Evolutionary conservation across 768 basidiomycete genomes (phyloP), one percentile per base, ranked within the genome.

Genomic region (Neoboletus brunneissimus): DNA sequence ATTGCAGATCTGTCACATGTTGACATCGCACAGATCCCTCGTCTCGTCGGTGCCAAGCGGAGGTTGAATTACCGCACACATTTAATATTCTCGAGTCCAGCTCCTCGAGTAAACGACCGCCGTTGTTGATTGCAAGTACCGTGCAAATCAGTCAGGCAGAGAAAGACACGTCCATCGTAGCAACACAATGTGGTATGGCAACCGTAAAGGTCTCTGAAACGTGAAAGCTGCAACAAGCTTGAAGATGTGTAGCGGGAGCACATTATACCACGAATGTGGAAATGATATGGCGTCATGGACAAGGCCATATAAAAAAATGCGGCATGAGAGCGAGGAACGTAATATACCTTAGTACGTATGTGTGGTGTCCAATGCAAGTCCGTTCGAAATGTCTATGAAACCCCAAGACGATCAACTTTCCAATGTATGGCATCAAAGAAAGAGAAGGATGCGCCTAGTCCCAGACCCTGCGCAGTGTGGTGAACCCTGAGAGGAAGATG

Each of bases 401-500:
- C 34, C 40, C 56, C 59, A 56, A 67, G 54, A 59, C 32, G 37
- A 38, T 47, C 55, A 37, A 52, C 20, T 48, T 22, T 54, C 42
- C 49, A 42, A 41, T 48, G 35, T 52, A 18, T 27, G 38, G 40
- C 40, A 37, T 37, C n/a, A 3, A 49, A 48, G 13, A 31, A 42
- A 51, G 52, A 22, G 23, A 56, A 32, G 35, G 45, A 15, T 16
- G 42, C 25, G 54, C 41, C 58, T 62, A 72, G 58, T 70, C 64
- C 64, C 59, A 62, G 54, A 62, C 62, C 56, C 70, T 66, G 56
- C 71, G 72, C 20, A 72, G 56, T 1, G 72, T 73, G 5, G 71
- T 69, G 58, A 73, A 73, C 25, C 71, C 71, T 12, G 72, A 72
- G 32, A 72, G 63, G 52, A 72, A 68, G 13, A 72, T 56, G 31